Evolutionary conservation across 2,329 filamentous ascomycete genomes (phyloP).

Genomic region (Xylaria sp.): DNA sequence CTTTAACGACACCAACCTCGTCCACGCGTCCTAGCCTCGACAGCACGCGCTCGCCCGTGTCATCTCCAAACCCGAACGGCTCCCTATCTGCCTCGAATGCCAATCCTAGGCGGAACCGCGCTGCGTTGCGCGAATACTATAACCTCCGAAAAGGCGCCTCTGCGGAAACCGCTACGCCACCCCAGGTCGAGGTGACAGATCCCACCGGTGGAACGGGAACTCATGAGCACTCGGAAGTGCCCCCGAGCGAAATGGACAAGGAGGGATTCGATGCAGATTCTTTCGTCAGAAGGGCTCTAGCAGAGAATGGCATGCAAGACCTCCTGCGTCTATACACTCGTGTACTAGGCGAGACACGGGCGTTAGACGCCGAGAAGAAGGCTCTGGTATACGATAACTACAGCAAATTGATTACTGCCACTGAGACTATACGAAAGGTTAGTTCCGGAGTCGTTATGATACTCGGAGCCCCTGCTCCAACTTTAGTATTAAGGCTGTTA

Average conservation of each 20-base stretch:
- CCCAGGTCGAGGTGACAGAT: constrained; percentile 59
- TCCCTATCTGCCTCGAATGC: constrained; percentile 37
- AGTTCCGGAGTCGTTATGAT: constrained; percentile 19
- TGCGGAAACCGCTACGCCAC: constrained; percentile 47
- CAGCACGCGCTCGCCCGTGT: constrained; percentile 66
- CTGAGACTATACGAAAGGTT: constrained; percentile 89
- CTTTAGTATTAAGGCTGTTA: neutral
- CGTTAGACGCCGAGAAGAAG: constrained; percentile 94
- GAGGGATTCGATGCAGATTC: constrained; percentile 76
- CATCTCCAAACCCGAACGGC: constrained; percentile 61
- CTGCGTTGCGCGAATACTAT: constrained; percentile 93
- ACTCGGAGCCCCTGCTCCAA: neutral
- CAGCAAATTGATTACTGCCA: constrained; percentile 94
- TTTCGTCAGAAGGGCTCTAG: constrained; percentile 71
- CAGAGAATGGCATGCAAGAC: constrained; percentile 72
- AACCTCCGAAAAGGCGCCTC: constrained; percentile 71
- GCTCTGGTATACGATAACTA: constrained; percentile 99
- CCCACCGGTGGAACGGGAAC: constrained; percentile 47
- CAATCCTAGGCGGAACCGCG: constrained; percentile 73
- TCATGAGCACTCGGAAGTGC: constrained; percentile 64
- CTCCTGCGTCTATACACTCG: constrained; percentile 76
- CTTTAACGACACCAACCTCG: constrained; percentile 71
- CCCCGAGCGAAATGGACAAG: constrained; percentile 77
- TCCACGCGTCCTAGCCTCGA: constrained; percentile 82
- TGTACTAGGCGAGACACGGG: constrained; percentile 82